Evolutionary conservation across 345 rosid genomes (phyloP).

Genomic region (Eucalyptus pauciflora): DNA sequence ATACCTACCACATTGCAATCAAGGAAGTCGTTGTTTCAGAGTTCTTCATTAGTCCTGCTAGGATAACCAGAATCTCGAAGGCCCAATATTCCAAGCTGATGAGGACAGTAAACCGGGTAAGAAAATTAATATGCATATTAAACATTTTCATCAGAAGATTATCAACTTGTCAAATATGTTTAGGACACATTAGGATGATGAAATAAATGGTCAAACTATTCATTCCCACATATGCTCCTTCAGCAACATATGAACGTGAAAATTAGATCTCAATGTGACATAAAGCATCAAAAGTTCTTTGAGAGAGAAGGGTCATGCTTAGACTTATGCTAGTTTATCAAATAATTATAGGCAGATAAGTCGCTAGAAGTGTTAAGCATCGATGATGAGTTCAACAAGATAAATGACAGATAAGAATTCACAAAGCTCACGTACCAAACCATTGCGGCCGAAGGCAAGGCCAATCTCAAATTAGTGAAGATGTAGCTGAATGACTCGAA

Average conservation of each 20-base stretch:
- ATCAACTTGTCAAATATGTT: neutral
- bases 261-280: neutral
- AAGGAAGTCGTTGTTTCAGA: constrained; percentile 47
- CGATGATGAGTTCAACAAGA: neutral
- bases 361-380: neutral
- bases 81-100: constrained; percentile 79
- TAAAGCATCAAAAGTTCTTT: neutral
- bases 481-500: constrained; percentile 23
- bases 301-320: neutral
- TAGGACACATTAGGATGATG: neutral
- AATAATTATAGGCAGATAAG: neutral
- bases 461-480: constrained; percentile 23
- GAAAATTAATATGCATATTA: neutral
- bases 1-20: constrained; percentile 58
- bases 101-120: neutral
- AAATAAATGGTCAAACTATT: neutral
- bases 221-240: neutral
- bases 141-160: neutral
- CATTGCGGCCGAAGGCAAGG: constrained; percentile 77
- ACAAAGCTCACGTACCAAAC: constrained; percentile 35
- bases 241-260: neutral
- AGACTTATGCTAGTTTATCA: neutral
- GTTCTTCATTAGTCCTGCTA: constrained; percentile 68
- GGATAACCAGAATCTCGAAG: constrained; percentile 62
- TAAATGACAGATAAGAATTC: neutral